Evolutionary conservation across 2,329 filamentous ascomycete genomes (phyloP).

Genomic region (Fusarium sp.): DNA sequence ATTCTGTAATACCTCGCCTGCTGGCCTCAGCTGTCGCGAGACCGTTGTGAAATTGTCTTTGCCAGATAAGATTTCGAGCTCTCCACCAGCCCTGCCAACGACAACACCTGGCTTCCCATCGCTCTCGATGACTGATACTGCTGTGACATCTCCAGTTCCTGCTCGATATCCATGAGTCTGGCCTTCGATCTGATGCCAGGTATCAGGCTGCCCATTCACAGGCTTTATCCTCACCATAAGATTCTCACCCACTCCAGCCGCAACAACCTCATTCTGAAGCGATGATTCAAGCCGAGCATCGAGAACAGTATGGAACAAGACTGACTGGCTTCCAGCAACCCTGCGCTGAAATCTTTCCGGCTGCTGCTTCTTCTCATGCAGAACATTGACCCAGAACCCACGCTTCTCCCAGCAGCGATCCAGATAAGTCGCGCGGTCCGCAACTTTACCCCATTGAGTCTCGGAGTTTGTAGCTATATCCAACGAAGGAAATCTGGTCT

Average conservation of each 20-base stretch:
- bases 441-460: slow-evolving; percentile 53
- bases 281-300: slow-evolving; percentile 55
- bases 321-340: slow-evolving; percentile 46
- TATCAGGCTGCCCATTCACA: slow-evolving; percentile 37
- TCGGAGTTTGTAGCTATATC: slow-evolving; percentile 44
- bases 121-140: slow-evolving; percentile 57
- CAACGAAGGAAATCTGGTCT: slow-evolving; percentile 57
- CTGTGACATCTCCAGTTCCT: slow-evolving; percentile 62
- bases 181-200: slow-evolving; percentile 56
- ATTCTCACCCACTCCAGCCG: slow-evolving; percentile 64
- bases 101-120: slow-evolving; percentile 51
- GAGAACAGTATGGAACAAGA: slow-evolving; percentile 60
- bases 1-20: slow-evolving; percentile 7
- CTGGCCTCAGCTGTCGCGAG: slow-evolving; percentile 37
- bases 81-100: slow-evolving; percentile 62
- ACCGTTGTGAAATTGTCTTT: slow-evolving; percentile 47
- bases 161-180: slow-evolving; percentile 52
- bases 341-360: slow-evolving; percentile 25
- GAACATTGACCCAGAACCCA: slow-evolving; percentile 52
- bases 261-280: slow-evolving; percentile 58
- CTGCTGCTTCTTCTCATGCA: slow-evolving; percentile 38
- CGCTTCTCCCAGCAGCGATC: slow-evolving; percentile 65
- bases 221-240: slow-evolving; percentile 57
- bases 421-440: slow-evolving; percentile 61
- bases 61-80: slow-evolving; percentile 58